Evolutionary conservation across 805 yeast genomes (phyloP).

Genomic region (Alloascoidea hylecoeti): DNA sequence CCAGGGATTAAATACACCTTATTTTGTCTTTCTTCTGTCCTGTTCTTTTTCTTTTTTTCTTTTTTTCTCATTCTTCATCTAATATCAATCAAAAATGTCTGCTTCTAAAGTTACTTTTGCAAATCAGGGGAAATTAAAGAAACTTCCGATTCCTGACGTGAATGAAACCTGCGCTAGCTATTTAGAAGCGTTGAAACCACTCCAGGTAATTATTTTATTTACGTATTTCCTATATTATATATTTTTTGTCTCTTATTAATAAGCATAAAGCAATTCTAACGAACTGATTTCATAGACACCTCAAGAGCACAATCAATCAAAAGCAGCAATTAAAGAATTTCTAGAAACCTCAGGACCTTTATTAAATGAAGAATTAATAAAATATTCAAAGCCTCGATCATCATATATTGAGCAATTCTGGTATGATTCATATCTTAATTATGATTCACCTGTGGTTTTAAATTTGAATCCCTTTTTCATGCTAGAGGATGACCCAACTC

Average conservation of each 20-base stretch:
- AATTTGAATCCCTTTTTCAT: slow-evolving; percentile 85
- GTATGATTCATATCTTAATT: slow-evolving; percentile 67
- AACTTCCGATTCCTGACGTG: slow-evolving; percentile 73
- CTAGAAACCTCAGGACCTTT: slow-evolving; percentile 38
- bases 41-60: no score
- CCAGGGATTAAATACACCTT: no score
- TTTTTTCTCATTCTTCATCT: slow-evolving; percentile 3
- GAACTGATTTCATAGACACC: slow-evolving; percentile 26
- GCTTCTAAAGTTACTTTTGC: slow-evolving; percentile 31
- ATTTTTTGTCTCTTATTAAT: no score
- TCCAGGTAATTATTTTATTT: slow-evolving; percentile 43
- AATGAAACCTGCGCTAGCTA: slow-evolving; percentile 53
- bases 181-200: slow-evolving; percentile 54
- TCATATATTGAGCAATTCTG: slow-evolving; percentile 89
- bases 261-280: background rate
- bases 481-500: slow-evolving; percentile 84
- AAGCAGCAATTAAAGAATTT: slow-evolving; percentile 41
- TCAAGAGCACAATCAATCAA: slow-evolving; percentile 48
- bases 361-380: slow-evolving; percentile 48
- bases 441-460: slow-evolving; percentile 77
- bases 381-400: slow-evolving; percentile 47
- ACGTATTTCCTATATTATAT: no score
- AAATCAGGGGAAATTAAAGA: slow-evolving; percentile 41
- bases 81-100: slow-evolving; percentile 8
- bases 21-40: no score